These are phyloP conservation scores for Aspergillus sojae DNA, from an alignment of 2,329 filamentous ascomycete genomes.

Conservation along the genomic window DNA sequence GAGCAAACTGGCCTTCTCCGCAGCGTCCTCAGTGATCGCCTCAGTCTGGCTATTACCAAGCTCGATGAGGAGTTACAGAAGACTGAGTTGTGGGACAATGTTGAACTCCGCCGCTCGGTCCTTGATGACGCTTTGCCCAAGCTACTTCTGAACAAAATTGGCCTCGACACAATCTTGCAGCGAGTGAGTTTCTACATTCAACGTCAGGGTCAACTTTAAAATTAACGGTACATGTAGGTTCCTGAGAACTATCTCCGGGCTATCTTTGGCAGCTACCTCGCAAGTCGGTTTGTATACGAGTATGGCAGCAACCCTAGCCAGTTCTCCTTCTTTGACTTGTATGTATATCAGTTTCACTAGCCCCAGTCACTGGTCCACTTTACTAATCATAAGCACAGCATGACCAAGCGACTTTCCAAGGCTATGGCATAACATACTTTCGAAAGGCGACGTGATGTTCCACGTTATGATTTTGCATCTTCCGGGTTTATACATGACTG, in stretches of 20 bases:
- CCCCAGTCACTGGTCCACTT: conserved; percentile 7
- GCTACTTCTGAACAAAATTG: conserved; percentile 84
- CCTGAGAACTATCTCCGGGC: conserved; percentile 89
- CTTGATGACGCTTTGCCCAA: conserved; percentile 83
- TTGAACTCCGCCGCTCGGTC: conserved; percentile 74
- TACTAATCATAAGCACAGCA: conserved; percentile 29
- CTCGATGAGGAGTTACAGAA: conserved; percentile 95
- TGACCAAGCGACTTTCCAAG: conserved; percentile 41
- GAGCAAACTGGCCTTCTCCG: conserved; percentile 76
- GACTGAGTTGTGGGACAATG: conserved; percentile 87
- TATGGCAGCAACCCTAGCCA: conserved; percentile 91
- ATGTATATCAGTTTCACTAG: conserved; percentile 49
- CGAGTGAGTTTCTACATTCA: conserved; percentile 58
- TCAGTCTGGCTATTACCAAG: conserved; percentile 91
- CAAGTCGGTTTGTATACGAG: conserved; percentile 93
- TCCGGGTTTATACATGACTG: conserved; percentile 15
- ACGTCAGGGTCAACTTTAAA: neutral
- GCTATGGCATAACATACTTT: conserved; percentile 28
- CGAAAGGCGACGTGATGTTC: conserved; percentile 13
- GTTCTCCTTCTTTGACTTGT: conserved; percentile 99
- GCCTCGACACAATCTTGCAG: conserved; percentile 81
- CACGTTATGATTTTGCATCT: conserved; percentile 20
- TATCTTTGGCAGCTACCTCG: conserved; percentile 95
- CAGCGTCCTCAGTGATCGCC: conserved; percentile 86
- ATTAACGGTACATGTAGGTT: conserved; percentile 54